A percentile compares a stretch with the other conserved stretches of the same genome.
phyloP scores from a whole-genome alignment of 805 yeast genomes.

The Debaryomyces prosopidis region DNA sequence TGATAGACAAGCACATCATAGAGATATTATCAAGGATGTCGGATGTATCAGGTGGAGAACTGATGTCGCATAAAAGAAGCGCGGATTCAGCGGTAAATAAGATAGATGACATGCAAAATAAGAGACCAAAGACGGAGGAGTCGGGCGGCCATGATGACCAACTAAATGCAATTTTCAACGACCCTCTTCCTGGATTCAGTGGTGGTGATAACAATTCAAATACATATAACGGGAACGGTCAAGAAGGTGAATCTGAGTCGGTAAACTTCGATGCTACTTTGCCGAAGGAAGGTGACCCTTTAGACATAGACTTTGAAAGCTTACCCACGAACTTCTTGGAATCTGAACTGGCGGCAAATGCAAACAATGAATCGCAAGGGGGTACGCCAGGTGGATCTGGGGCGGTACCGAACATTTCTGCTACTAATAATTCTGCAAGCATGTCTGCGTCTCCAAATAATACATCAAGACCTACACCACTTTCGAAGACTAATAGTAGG shows the following conservation, averaged over 20 bases:
- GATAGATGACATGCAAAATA: conserved; percentile 4
- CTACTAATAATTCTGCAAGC: not conserved
- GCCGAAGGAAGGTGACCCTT: conserved; percentile 1
- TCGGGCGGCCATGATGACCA: conserved; percentile 16
- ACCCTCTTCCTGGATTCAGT: conserved; percentile 18
- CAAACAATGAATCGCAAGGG: not conserved
- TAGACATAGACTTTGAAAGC: conserved; percentile 21
- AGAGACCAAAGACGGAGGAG: conserved; percentile 11
- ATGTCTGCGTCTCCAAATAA: not conserved
- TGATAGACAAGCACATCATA: no score
- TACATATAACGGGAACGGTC: not conserved
- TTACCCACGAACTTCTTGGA: conserved; percentile 19
- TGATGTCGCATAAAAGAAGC: conserved; percentile 6
- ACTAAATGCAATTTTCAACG: conserved; percentile 23
- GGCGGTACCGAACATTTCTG: not conserved
- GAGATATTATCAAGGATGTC: conserved; percentile 3
- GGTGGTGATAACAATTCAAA: conserved; percentile 1
- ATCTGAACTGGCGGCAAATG: not conserved
- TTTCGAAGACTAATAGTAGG: not conserved
- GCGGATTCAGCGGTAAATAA: conserved; percentile 1
- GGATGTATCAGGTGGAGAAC: conserved; percentile 2
- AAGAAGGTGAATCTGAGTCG: not conserved
- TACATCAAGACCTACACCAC: conserved; percentile 1
- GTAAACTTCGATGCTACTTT: not conserved
- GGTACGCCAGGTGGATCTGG: not conserved